Evolutionary conservation across 352 stramenopile genomes (phyloP).

Genomic region (Blastocystis sp.): DNA sequence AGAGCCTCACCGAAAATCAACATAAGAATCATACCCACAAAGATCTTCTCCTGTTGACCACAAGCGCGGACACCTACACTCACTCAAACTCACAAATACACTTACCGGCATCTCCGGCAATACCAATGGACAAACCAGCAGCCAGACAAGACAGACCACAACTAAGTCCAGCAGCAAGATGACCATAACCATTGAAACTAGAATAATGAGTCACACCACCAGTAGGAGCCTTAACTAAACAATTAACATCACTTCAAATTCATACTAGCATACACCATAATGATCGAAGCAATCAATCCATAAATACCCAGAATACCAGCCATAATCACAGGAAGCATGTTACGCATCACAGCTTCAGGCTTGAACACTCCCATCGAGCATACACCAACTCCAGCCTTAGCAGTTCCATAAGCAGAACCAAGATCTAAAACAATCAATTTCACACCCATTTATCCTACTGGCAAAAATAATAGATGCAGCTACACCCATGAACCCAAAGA

Average conservation of each 20-base stretch:
- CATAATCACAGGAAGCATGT: slow-evolving; percentile 98
- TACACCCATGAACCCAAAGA: slow-evolving; percentile 99
- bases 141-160: slow-evolving; percentile 75
- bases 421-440: slow-evolving; percentile 76
- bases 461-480: slow-evolving; percentile 83
- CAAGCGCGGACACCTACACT: slow-evolving; percentile 82
- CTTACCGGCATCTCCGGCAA: slow-evolving; percentile 74
- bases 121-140: slow-evolving; percentile 78
- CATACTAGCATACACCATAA: slow-evolving; percentile 68
- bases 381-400: slow-evolving; percentile 92
- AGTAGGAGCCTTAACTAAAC: background rate
- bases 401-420: slow-evolving; percentile 88
- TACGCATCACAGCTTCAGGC: slow-evolving; percentile 89
- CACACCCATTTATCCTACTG: slow-evolving; percentile 69
- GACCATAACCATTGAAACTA: slow-evolving; percentile 74
- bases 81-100: too few species aligned
- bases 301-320: slow-evolving; percentile 83
- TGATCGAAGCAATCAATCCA: slow-evolving; percentile 77
- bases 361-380: slow-evolving; percentile 86
- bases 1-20: slow-evolving; percentile 96
- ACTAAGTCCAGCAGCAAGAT: slow-evolving; percentile 76
- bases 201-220: slow-evolving; percentile 68
- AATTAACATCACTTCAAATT: background rate
- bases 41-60: slow-evolving; percentile 92
- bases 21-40: slow-evolving; percentile 95